phyloP scores from a whole-genome alignment of 2,329 filamentous ascomycete species.

The Balansia obtecta region DNA sequence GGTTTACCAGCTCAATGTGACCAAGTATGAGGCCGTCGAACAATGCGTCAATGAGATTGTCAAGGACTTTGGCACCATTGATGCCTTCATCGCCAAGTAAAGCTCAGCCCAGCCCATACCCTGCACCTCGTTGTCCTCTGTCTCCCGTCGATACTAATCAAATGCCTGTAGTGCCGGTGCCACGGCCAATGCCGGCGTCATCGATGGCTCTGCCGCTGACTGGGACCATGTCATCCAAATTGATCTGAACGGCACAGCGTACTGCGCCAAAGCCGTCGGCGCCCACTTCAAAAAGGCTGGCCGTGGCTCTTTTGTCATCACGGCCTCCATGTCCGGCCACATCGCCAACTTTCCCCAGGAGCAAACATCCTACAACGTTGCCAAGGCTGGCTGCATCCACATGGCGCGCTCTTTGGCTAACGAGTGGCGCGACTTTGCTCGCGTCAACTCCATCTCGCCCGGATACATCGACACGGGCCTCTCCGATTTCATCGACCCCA shows the following conservation, averaged over 20 bases:
- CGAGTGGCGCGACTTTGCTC: conserved; percentile 57
- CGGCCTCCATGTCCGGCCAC: conserved; percentile 57
- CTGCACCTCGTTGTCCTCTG: conserved; percentile 29
- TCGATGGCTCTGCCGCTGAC: conserved; percentile 54
- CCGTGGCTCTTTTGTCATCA: conserved; percentile 54
- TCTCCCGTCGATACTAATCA: neutral
- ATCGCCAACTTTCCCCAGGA: conserved; percentile 59
- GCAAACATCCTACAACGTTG: conserved; percentile 55
- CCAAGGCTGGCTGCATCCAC: conserved; percentile 44
- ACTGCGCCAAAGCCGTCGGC: conserved; percentile 54
- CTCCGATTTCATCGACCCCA: conserved; percentile 49
- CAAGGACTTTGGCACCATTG: conserved; percentile 60
- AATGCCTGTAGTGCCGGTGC: conserved; percentile 40
- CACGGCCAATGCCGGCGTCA: conserved; percentile 54
- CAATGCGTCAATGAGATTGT: conserved; percentile 49
- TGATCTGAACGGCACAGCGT: conserved; percentile 55
- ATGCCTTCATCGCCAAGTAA: conserved; percentile 64
- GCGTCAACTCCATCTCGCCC: conserved; percentile 53
- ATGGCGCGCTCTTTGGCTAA: conserved; percentile 39
- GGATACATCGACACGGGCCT: conserved; percentile 60
- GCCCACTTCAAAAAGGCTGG: conserved; percentile 51
- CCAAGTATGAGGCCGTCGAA: conserved; percentile 37
- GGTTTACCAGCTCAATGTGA: conserved; percentile 48
- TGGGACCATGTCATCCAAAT: conserved; percentile 53
- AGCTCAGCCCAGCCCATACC: conserved; percentile 19